phyloP scores from a whole-genome alignment of 768 basidiomycete genomes.

The Tricholomella constricta region DNA sequence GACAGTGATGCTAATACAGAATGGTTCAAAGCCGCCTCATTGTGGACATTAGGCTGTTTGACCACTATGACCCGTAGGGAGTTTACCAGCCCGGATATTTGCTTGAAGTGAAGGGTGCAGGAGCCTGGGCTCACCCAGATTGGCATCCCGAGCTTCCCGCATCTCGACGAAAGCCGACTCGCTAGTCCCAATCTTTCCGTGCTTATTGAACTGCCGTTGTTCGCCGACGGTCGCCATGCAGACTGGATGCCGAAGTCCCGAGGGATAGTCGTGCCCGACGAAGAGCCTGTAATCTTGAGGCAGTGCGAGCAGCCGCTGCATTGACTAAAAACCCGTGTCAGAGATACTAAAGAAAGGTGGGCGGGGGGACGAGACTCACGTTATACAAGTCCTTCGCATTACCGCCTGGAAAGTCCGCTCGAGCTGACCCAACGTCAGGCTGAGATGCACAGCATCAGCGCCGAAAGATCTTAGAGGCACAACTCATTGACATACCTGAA shows the following conservation, averaged over 20 bases:
- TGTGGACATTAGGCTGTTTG: too few species aligned
- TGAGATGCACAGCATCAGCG: slow-evolving; percentile 9
- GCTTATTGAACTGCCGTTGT: slow-evolving; percentile 31
- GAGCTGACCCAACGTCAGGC: slow-evolving; percentile 41
- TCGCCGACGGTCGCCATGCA: slow-evolving; percentile 35
- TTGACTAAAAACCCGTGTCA: slow-evolving; percentile 26
- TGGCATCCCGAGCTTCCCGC: slow-evolving; percentile 32
- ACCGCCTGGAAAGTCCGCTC: slow-evolving; percentile 40
- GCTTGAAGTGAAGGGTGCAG: slow-evolving; percentile 39
- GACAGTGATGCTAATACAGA: too few species aligned
- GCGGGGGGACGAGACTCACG: slow-evolving; percentile 20
- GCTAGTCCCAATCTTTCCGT: slow-evolving; percentile 28
- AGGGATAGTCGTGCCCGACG: slow-evolving; percentile 41
- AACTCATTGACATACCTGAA: slow-evolving; percentile 15
- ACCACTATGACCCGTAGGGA: too few species aligned
- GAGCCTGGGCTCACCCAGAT: slow-evolving; percentile 33
- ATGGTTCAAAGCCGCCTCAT: too few species aligned
- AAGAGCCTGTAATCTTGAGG: slow-evolving; percentile 35
- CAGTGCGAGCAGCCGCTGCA: slow-evolving; percentile 36
- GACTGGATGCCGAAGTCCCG: slow-evolving; percentile 21
- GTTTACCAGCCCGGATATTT: slow-evolving; percentile 37
- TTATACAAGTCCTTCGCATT: slow-evolving; percentile 34
- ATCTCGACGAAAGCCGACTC: slow-evolving; percentile 30
- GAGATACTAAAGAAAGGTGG: not conserved
- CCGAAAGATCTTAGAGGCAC: not conserved